phyloP scores from a whole-genome alignment of 192 early-diverging fungal genomes.

The Podila epicladia region DNA sequence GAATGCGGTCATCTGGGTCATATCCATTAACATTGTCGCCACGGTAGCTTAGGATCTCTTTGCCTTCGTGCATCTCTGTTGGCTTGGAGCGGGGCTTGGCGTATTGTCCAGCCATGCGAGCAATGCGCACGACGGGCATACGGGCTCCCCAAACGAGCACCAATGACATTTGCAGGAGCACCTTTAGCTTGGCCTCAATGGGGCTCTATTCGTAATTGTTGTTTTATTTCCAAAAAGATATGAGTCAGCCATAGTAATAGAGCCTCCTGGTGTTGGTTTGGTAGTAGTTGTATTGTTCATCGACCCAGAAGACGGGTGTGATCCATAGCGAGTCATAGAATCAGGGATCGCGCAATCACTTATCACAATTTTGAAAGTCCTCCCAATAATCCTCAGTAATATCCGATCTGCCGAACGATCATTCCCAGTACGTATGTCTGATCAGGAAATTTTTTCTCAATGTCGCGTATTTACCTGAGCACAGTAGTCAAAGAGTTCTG shows the following conservation, averaged over 20 bases:
- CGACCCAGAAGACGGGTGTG: too few species aligned
- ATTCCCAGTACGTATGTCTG: not conserved
- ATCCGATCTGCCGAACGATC: too few species aligned
- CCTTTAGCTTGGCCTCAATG: constrained; percentile 96
- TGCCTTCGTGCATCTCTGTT: constrained; percentile 86
- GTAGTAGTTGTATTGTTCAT: too few species aligned
- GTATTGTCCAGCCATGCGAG: constrained; percentile 99
- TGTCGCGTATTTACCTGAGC: constrained; percentile 65
- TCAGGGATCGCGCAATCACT: too few species aligned
- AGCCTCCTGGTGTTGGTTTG: too few species aligned
- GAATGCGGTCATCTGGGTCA: constrained; percentile 82
- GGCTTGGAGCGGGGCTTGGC: constrained; percentile 97
- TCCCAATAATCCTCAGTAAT: too few species aligned
- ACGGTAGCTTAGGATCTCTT: constrained; percentile 87
- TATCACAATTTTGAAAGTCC: too few species aligned
- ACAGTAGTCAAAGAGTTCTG: constrained; percentile 99
- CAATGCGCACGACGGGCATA: constrained; percentile 94
- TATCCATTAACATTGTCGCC: constrained; percentile 99
- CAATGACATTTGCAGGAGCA: constrained; percentile 97
- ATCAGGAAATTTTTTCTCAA: not conserved
- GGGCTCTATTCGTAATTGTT: constrained; percentile 61
- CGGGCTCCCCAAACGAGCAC: constrained; percentile 95
- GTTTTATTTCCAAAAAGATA: not conserved
- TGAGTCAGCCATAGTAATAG: too few species aligned
- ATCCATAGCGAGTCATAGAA: too few species aligned